Conservation (phyloP, 2,329 filamentous ascomycete genomes). For the Fusarium coicis region DNA sequence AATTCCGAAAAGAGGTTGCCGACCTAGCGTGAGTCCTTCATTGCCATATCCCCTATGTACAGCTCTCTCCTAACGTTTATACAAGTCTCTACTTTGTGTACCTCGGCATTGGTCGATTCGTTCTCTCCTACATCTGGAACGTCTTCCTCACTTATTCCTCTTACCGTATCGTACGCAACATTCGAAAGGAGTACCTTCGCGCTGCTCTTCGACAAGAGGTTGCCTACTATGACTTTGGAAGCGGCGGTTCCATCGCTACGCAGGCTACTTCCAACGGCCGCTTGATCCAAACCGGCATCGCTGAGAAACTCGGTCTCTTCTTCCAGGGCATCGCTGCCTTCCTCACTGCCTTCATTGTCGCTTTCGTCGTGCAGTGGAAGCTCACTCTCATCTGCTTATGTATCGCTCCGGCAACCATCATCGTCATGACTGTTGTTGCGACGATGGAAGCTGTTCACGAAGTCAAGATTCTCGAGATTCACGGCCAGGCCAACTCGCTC, state of each 20-base stretch:
- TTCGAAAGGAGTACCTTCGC: conserved; percentile 61
- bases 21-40: conserved; percentile 51
- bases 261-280: conserved; percentile 54
- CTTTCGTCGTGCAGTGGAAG: conserved; percentile 56
- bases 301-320: conserved; percentile 54
- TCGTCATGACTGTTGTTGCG: conserved; percentile 49
- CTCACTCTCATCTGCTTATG: conserved; percentile 55
- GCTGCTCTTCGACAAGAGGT: conserved; percentile 62
- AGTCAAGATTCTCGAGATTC: conserved; percentile 49
- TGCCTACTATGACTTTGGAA: conserved; percentile 58
- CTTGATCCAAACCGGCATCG: conserved; percentile 54
- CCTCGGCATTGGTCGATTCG: conserved; percentile 65
- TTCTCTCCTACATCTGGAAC: conserved; percentile 60
- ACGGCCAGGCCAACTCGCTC: conserved; percentile 49
- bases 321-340: conserved; percentile 54
- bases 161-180: conserved; percentile 60
- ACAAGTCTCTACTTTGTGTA: conserved; percentile 67
- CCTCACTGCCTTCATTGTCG: conserved; percentile 52
- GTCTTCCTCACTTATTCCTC: conserved; percentile 60
- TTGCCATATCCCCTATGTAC: too few relatives aligned
- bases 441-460: conserved; percentile 46
- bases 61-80: conserved; percentile 35
- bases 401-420: conserved; percentile 46
- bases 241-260: conserved; percentile 55
- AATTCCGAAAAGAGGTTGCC: conserved; percentile 47